Evolutionary conservation across 139 green algal species (phyloP).

Genomic region (Chlorella sorokiniana): DNA sequence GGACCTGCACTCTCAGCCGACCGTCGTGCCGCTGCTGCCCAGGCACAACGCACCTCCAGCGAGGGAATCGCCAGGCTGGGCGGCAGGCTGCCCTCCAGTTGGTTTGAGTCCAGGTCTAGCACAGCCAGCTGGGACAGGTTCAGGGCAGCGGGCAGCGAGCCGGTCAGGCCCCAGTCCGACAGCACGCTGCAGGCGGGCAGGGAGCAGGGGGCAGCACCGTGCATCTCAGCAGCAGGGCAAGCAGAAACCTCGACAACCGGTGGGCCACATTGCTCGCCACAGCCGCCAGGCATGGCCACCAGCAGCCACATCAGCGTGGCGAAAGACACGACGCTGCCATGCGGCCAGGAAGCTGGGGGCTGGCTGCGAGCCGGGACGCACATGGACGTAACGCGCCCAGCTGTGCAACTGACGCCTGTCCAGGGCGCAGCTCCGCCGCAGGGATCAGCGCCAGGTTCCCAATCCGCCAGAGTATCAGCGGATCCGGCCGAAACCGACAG

Average conservation of each 20-base stretch:
- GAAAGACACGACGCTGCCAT: too few species aligned
- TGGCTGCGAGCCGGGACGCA: not conserved
- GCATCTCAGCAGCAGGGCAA: not conserved
- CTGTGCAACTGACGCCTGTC: conserved; percentile 15
- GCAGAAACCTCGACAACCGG: too few species aligned
- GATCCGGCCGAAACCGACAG: not conserved
- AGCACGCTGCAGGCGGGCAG: not conserved
- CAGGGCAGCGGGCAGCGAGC: not conserved
- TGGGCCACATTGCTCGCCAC: too few species aligned
- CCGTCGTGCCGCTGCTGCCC: too few species aligned
- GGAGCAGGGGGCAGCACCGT: not conserved
- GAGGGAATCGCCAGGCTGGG: conserved; percentile 1
- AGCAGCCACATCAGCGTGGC: too few species aligned
- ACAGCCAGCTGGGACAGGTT: not conserved
- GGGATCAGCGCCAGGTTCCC: not conserved
- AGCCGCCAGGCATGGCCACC: too few species aligned
- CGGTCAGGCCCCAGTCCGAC: not conserved
- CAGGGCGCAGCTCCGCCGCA: conserved; percentile 1
- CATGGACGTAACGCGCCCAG: conserved; percentile 13
- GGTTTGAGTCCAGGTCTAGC: conserved; percentile 15
- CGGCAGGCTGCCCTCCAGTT: conserved; percentile 6
- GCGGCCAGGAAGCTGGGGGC: too few species aligned
- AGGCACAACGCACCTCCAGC: not conserved
- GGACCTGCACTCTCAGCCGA: too few species aligned
- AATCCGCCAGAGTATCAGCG: not conserved